Base-by-base conservation (phyloP, 768 basidiomycete genomes). In the Pleurotus tuber-regium region DNA sequence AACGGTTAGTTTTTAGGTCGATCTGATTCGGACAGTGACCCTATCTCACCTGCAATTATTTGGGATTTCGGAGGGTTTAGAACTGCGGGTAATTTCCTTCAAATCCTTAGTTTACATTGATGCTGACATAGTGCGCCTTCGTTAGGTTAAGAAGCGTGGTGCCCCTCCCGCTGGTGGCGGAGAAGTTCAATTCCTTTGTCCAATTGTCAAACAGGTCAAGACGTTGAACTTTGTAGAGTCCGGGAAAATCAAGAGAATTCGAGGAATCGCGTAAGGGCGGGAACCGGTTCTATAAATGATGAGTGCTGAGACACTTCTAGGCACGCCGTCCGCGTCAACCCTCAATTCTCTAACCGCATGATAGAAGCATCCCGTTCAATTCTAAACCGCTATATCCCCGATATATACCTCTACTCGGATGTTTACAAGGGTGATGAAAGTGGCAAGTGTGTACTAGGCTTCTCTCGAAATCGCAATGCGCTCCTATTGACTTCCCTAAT, bases 381-480 rank as follows among this genome's bases (percentile, higher is more conserved):
- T 19, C 75, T 99, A 38, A 98, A 98, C 66, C 88, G 94, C 3
- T 97, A 90, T 66, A 97, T 98, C 53, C 96, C 97, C 30, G 97
- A 99, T 65, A 94, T 98, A 24, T 98, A 98, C 69, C 82, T 99
- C 31, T 96, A 98, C 66, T 96, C 97, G 3, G 97, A 99, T 57
- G 94, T 98, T 19, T 98, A 97, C 71, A 96, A 97, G 66, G 95
- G 95, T 5, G 90, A 92, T 14, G 97, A 98, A 55, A 94, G 92
- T 58, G 96, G 96, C 67, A 98, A 93, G 95, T 95, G 59, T 55
- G 93, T 71, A 6, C n/a, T n/a, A n/a, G n/a, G n/a, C n/a, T n/a
- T n/a, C n/a, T n/a, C n/a, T n/a, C n/a, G n/a, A n/a, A n/a, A n/a
- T n/a, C n/a, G n/a, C n/a, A n/a, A n/a, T n/a, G n/a, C n/a, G n/a